phyloP scores from a whole-genome alignment of 2,329 filamentous ascomycete species.

The Rhinocladiella mackenziei region DNA sequence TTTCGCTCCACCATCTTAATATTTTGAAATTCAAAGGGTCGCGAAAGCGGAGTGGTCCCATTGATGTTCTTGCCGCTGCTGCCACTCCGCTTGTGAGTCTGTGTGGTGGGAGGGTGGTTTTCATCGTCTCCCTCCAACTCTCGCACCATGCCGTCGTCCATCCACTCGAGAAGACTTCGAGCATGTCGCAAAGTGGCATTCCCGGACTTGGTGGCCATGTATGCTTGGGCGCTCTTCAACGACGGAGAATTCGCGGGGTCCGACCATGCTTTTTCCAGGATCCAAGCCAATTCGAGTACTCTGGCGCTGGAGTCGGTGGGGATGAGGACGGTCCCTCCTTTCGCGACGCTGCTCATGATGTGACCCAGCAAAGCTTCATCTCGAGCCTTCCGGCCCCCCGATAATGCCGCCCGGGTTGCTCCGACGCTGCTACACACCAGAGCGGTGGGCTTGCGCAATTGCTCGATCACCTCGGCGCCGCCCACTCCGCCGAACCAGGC shows the following conservation, averaged over 20 bases:
- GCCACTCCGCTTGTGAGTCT: constrained; percentile 36
- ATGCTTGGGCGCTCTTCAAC: constrained; percentile 58
- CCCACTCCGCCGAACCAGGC: constrained; percentile 85
- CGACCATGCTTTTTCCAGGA: constrained; percentile 89
- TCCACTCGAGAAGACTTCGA: constrained; percentile 97
- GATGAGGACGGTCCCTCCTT: constrained; percentile 86
- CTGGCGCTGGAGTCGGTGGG: constrained; percentile 94
- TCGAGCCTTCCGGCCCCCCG: constrained; percentile 71
- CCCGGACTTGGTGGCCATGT: constrained; percentile 79
- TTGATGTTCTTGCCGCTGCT: constrained; percentile 44
- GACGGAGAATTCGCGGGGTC: constrained; percentile 50
- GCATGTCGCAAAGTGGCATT: constrained; percentile 87
- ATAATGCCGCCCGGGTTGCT: constrained; percentile 64
- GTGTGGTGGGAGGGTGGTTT: constrained; percentile 29
- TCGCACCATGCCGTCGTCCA: constrained; percentile 91
- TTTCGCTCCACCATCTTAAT: constrained; percentile 77
- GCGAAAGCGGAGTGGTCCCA: constrained; percentile 44
- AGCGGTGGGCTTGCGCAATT: constrained; percentile 86
- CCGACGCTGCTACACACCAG: constrained; percentile 87
- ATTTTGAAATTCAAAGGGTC: constrained; percentile 87
- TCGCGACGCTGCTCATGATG: constrained; percentile 70
- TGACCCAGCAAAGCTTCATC: constrained; percentile 82
- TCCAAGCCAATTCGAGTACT: constrained; percentile 83
- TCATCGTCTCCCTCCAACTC: constrained; percentile 67
- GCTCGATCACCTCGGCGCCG: constrained; percentile 87